Conservation (phyloP, 176 grass and related monocot species). For the Microstegium vimineum region DNA sequence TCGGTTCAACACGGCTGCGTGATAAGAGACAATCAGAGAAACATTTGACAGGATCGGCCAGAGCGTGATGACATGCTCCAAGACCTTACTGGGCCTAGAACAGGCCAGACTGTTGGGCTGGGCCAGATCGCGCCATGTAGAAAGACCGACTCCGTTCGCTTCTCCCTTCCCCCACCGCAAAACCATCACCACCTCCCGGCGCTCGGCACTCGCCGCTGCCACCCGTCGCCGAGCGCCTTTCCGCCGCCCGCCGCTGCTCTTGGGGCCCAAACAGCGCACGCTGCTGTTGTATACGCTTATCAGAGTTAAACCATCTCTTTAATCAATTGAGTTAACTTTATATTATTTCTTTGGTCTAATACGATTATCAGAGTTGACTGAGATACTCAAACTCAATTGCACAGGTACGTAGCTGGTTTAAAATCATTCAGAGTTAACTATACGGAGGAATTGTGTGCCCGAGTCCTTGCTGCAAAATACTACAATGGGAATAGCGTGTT, state of each 20-base stretch:
- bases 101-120: not conserved
- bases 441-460: too few species aligned
- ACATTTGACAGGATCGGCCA: not conserved
- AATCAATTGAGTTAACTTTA: too few species aligned
- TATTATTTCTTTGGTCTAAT: too few species aligned
- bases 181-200: not conserved
- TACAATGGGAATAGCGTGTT: too few species aligned
- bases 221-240: not conserved
- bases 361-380: too few species aligned
- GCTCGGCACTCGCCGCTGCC: constrained; percentile 15
- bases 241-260: not conserved
- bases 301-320: too few species aligned
- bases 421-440: too few species aligned
- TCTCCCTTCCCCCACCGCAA: not conserved
- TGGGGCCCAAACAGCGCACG: not conserved
- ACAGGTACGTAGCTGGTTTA: too few species aligned
- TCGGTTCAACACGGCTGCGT: not conserved
- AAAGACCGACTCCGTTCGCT: not conserved
- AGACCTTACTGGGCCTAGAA: not conserved
- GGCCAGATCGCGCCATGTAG: not conserved
- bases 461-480: too few species aligned
- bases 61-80: too few species aligned
- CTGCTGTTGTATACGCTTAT: too few species aligned
- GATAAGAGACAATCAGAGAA: not conserved
- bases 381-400: too few species aligned